phyloP scores from a whole-genome alignment of 1,284 basidiomycete species.

The Irpex rosettiformis region DNA sequence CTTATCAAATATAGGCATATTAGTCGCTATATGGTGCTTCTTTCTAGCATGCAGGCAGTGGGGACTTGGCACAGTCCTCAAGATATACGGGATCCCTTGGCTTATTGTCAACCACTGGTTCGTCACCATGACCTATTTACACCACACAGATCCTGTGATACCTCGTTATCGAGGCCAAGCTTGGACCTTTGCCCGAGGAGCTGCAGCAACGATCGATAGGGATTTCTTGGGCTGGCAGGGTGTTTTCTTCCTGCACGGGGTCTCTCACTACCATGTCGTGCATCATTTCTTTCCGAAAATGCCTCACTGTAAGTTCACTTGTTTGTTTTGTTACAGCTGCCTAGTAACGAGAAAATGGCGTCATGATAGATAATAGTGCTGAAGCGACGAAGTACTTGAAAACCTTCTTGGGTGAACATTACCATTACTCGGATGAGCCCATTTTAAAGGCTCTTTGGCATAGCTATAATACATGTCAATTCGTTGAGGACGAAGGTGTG shows the following conservation, averaged over 20 bases:
- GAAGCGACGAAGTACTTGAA: conserved; percentile 51
- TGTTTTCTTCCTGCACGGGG: conserved; percentile 34
- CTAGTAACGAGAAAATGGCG: not conserved
- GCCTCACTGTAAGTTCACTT: conserved; percentile 24
- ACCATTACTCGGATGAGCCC: conserved; percentile 43
- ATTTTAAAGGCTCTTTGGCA: conserved; percentile 54
- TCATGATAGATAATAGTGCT: conserved; percentile 37
- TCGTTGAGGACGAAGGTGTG: conserved; percentile 61
- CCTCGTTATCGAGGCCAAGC: conserved; percentile 34
- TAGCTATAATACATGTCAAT: conserved; percentile 59
- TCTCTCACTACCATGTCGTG: conserved; percentile 37
- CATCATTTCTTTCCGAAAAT: conserved; percentile 30
- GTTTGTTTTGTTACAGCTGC: not conserved
- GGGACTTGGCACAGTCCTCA: conserved; percentile 39
- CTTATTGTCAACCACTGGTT: conserved; percentile 48
- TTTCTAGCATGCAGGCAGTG: conserved; percentile 26
- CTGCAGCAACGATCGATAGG: conserved; percentile 58
- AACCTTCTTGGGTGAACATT: conserved; percentile 51
- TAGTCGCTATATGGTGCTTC: conserved; percentile 41
- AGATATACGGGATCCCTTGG: conserved; percentile 57
- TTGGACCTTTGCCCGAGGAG: conserved; percentile 55
- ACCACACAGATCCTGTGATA: conserved; percentile 48
- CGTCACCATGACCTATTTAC: conserved; percentile 47
- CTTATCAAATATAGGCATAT: conserved; percentile 50
- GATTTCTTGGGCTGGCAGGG: conserved; percentile 45